Evolutionary conservation across 768 basidiomycete species (phyloP).

Genomic region (Pleurotus platypus): DNA sequence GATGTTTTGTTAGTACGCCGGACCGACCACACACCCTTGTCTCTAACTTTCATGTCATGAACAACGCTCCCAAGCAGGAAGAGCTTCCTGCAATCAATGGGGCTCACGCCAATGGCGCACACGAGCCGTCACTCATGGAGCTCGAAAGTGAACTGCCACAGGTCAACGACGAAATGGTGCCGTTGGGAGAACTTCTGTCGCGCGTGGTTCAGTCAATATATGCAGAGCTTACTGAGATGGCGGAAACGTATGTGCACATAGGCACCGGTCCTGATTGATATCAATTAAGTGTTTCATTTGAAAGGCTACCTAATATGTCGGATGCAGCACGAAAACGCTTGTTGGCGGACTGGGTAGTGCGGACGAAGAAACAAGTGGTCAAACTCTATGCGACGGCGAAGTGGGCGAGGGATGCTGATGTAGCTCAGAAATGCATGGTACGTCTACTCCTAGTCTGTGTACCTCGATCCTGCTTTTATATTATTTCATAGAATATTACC

Average conservation of each 20-base stretch:
- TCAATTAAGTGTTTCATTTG: slow-evolving; percentile 4
- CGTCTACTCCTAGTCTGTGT: not conserved
- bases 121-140: slow-evolving; percentile 42
- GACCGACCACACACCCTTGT: not conserved
- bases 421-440: slow-evolving; percentile 87
- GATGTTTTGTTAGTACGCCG: not conserved
- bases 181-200: slow-evolving; percentile 70
- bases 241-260: slow-evolving; percentile 68
- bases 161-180: slow-evolving; percentile 71
- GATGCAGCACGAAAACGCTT: slow-evolving; percentile 76
- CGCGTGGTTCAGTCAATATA: slow-evolving; percentile 78
- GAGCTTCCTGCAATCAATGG: slow-evolving; percentile 19
- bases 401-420: slow-evolving; percentile 83
- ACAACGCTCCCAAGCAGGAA: slow-evolving; percentile 3
- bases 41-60: slow-evolving; percentile 7
- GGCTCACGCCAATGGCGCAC: slow-evolving; percentile 20
- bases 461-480: not conserved
- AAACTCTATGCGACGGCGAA: slow-evolving; percentile 85
- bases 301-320: slow-evolving; percentile 77
- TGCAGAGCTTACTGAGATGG: slow-evolving; percentile 76
- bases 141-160: slow-evolving; percentile 73
- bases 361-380: slow-evolving; percentile 84
- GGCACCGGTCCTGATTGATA: not conserved
- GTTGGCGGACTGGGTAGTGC: slow-evolving; percentile 87
- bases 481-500: slow-evolving; percentile 65